Evolutionary conservation across 805 yeast species (phyloP).

Genomic region (Zygotorulaspora florentina): DNA sequence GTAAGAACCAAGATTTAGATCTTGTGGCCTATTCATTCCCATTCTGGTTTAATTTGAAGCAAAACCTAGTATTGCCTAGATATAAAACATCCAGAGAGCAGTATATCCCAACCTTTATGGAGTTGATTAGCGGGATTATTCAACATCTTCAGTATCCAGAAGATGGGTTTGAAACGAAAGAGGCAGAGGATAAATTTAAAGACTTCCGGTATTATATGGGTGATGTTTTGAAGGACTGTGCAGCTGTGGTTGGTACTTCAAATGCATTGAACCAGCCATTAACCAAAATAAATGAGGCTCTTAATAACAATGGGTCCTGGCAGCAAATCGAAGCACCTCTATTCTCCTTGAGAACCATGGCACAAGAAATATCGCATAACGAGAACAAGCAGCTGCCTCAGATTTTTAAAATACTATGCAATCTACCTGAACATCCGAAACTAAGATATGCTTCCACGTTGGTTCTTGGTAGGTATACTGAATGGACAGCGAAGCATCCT

Average conservation of each 20-base stretch:
- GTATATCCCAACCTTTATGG: conserved; percentile 23
- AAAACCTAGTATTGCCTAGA: conserved; percentile 41
- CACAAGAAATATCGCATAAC: conserved; percentile 70
- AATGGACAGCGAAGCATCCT: conserved; percentile 89
- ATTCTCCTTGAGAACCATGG: conserved; percentile 90
- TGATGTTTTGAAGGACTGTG: conserved; percentile 93
- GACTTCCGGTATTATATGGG: conserved; percentile 97
- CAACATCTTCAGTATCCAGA: conserved; percentile 74
- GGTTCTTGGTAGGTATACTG: conserved; percentile 92
- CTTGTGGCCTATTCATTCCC: conserved; percentile 85
- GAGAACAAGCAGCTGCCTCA: conserved; percentile 70
- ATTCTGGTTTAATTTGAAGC: conserved; percentile 85
- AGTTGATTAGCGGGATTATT: conserved; percentile 39
- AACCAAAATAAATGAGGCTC: conserved; percentile 45
- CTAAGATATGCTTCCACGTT: conserved; percentile 89
- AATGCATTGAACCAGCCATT: conserved; percentile 70
- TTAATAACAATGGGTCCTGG: conserved; percentile 48
- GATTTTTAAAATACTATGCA: conserved; percentile 51
- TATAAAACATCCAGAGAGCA: conserved; percentile 26
- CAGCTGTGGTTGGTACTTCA: conserved; percentile 79
- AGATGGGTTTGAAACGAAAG: conserved; percentile 60
- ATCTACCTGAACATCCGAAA: conserved; percentile 77
- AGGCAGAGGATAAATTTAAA: conserved; percentile 86
- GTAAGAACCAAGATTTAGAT: conserved; percentile 78
- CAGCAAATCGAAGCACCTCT: conserved; percentile 86